Conservation (phyloP, 2,329 filamentous ascomycete species). For the Arthrinium phaeospermum region DNA sequence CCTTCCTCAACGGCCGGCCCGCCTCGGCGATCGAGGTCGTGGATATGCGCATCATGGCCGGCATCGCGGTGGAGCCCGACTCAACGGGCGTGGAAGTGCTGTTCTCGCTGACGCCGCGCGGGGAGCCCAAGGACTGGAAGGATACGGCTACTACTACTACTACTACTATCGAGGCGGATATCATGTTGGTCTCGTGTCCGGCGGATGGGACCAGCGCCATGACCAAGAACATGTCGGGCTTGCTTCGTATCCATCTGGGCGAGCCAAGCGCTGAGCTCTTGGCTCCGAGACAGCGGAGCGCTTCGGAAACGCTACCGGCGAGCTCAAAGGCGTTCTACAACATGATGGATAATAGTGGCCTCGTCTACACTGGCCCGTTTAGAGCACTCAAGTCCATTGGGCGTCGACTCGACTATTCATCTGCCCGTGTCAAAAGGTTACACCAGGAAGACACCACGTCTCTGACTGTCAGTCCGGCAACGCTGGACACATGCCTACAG, state of each 20-base stretch:
- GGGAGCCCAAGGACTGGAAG: slow-evolving; percentile 22
- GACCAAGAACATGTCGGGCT: slow-evolving; percentile 43
- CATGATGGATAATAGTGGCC: slow-evolving; percentile 46
- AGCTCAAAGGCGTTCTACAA: slow-evolving; percentile 44
- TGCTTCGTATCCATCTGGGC: slow-evolving; percentile 40
- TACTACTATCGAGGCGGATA: slow-evolving; percentile 36
- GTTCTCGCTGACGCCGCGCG: slow-evolving; percentile 40
- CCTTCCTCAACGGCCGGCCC: slow-evolving; percentile 29
- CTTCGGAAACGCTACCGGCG: slow-evolving; percentile 41
- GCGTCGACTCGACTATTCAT: slow-evolving; percentile 43
- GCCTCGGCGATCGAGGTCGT: slow-evolving; percentile 34
- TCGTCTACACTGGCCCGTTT: slow-evolving; percentile 48
- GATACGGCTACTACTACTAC: neutral
- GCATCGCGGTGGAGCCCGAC: slow-evolving; percentile 36
- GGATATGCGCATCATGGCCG: slow-evolving; percentile 36
- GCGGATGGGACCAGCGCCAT: slow-evolving; percentile 40
- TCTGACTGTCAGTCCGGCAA: slow-evolving; percentile 46
- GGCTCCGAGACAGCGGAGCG: slow-evolving; percentile 29
- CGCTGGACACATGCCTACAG: slow-evolving; percentile 49
- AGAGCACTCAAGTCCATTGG: slow-evolving; percentile 40
- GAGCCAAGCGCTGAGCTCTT: slow-evolving; percentile 33
- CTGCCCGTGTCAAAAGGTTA: slow-evolving; percentile 36
- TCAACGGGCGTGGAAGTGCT: slow-evolving; percentile 43
- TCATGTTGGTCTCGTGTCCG: slow-evolving; percentile 42
- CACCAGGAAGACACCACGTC: slow-evolving; percentile 45